Evolutionary conservation across 352 stramenopile genomes (phyloP).

Genomic region (Pythium myriotylum): DNA sequence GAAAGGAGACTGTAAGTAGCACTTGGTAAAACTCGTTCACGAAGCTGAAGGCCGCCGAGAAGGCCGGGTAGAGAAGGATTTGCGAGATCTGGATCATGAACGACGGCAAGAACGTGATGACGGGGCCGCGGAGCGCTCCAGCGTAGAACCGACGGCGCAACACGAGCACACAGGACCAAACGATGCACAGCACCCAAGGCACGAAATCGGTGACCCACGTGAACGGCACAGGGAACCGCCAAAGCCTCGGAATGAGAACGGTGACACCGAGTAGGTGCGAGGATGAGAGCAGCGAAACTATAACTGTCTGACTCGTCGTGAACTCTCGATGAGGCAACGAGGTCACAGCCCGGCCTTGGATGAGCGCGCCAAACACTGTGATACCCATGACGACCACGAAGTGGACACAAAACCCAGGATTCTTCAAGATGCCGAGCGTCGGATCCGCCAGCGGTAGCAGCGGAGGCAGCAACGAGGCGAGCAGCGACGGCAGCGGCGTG

Average conservation of each 20-base stretch:
- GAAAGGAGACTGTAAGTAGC: conserved; percentile 3
- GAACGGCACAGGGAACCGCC: conserved; percentile 22
- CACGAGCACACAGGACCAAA: conserved; percentile 3
- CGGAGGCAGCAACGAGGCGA: neutral
- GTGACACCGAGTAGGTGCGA: neutral
- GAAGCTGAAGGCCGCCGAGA: neutral
- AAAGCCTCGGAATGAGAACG: neutral
- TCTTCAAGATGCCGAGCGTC: conserved; percentile 1
- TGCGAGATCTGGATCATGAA: conserved; percentile 17
- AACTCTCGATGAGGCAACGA: neutral
- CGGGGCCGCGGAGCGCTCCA: neutral
- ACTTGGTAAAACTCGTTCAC: neutral
- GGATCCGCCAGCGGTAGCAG: conserved; percentile 12
- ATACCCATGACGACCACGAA: conserved; percentile 4
- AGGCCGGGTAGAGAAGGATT: conserved; percentile 16
- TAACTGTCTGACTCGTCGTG: neutral
- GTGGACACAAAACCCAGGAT: conserved; percentile 8
- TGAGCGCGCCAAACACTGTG: neutral
- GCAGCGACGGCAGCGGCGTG: conserved; percentile 1
- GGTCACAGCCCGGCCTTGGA: conserved; percentile 3
- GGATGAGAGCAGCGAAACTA: conserved; percentile 1
- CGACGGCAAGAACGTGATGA: conserved; percentile 3
- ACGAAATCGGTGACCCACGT: conserved; percentile 2
- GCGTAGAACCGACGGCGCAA: neutral
- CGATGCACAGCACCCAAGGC: neutral